Base-by-base conservation (phyloP, 176 grass and related monocot species). In the Typha latifolia region DNA sequence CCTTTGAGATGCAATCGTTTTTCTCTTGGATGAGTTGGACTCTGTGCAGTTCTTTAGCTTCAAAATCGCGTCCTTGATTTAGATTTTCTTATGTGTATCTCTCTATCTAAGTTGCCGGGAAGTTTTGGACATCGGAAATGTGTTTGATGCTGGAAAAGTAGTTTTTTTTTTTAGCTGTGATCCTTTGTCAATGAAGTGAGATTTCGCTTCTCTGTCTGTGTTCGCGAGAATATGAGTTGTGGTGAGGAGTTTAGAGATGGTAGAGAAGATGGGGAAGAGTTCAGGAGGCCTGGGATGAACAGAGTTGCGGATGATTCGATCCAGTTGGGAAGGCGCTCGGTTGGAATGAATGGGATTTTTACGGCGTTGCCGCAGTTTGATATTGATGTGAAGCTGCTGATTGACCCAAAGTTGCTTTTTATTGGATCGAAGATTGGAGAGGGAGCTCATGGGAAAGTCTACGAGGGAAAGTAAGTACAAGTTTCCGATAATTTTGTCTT, bases 381-480 rank as follows among this genome's bases (percentile, higher is more conserved):
- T 74, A 79, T 84, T 37, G 82, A 84, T 43, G 71, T 66, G 10
- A 79, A 75, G 47, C 73, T 84, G 43, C 31, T 84, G 49, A 74
- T 84, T 68, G 76, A 84, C 57, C 82, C 82, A 3, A 84, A 66
- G 24, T 67, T 75, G 61, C 82, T 84, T 23, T 84, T 75, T 62
- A 78, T 84, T 23, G 82, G 82, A 66, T 69, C 76, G 22, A 84
- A 84, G 61, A 84, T 84, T 71, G 82, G 82, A 32, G 82, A 84
- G 69, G 82, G 82, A 64, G 82, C 82, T 49, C 82, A 84, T 75
- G 82, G 82, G 53, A 84, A 84, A 78, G 82, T 84, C 31, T 84
- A 84, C 68, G 61, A 84, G 59, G 82, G 82, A 12, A 84, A 79
- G 82, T 84, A 84, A 75, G 76, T 79, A 24, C 31, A 69, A 77